Evolutionary conservation across 2,329 filamentous ascomycete genomes (phyloP), one percentile per base, ranked within the genome.

Genomic region (Aspergillus chevalieri): DNA sequence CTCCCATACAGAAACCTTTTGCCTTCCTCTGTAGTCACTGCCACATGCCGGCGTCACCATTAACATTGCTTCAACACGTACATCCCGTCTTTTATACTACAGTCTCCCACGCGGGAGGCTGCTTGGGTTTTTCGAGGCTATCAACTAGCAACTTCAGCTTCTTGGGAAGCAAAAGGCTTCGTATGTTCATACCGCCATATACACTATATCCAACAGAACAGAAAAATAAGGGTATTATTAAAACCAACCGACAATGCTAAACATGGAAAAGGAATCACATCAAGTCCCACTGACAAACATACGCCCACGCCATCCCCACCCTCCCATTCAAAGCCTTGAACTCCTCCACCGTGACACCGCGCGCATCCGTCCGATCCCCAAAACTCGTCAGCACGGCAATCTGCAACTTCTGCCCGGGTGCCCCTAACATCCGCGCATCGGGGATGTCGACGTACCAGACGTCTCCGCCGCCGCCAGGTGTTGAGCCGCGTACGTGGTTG

Each of bases 391-490:
- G 73, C 17, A 81, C 80, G 50, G 80, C 80, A 26, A 93, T 68
- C 56, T 77, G 78, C 5, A 92, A 72, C 47, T 78, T 81, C 68
- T 90, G 82, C 0, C 88, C 88, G 0, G 83, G 80, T 0, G 74
- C 75, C 1, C 89, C 89, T 17, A 94, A 71, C 50, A 84, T 79
- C 28, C 74, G 68, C 1, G 82, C 77, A 22, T 78, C 74, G 3
- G 66, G 61, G 3, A 96, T 79, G 68, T 96, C 92, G 1, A 83
- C 70, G 83, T 88, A 95, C 81, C 86, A 94, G 70, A 85, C 83
- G 62, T 80, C 86, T 12, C 86, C 87, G 52, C 92, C 86, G n/a
- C 81, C 86, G 60, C 65, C 65, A 3, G 67, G 58, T 5, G 62
- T 64, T 4, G 65, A 59, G 33, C 69, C 69, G 14, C 58, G 64